Base-by-base conservation (phyloP, 306 rosid species). In the Castanea crenata region DNA sequence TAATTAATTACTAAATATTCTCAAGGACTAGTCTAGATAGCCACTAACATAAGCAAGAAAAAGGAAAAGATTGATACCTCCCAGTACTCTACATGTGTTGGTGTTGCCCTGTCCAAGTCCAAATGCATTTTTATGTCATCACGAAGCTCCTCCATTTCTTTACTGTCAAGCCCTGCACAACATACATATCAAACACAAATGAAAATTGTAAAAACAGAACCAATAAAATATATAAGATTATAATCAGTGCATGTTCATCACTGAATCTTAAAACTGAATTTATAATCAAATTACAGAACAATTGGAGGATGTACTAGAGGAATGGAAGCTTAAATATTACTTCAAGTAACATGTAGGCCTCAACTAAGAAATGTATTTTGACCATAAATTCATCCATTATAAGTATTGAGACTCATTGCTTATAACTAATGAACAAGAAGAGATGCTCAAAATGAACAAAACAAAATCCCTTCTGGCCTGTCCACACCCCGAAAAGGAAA, bases 51-150 rank as follows among this genome's bases (percentile, higher is more conserved):
- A 70, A 73, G 76, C 7, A 69, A 63, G 18, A 3, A 74, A 55
- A 63, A 19, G 54, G 74, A 88, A 74, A 74, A 38, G 44, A 49
- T 54, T 71, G 32, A 54, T 90, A 92, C 99, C 99, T 96, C 97
- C 98, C 98, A 96, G 80, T 87, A 96, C 84, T 90, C 92, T 51
- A 89, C 92, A 81, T 96, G 99, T 23, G 97, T 93, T 56, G 92
- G 93, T 5, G 99, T 96, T 44, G 90, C 88, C 86, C 98, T 89
- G 83, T 96, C 99, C 89, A 96, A 86, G 82, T 90, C 99, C 81
- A 96, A 91, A 91, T 96, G 98, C 99, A 96, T 93, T 89, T 96
- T 96, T 76, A 93, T 93, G 85, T 96, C 99, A 52, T 96, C 99
- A 51, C 92, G 96, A 64, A 96, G 98, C 86, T 93, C 97, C 38